Evolutionary conservation across 1,284 basidiomycete species (phyloP).

Genomic region (Microbotryum silenes-acaulis): DNA sequence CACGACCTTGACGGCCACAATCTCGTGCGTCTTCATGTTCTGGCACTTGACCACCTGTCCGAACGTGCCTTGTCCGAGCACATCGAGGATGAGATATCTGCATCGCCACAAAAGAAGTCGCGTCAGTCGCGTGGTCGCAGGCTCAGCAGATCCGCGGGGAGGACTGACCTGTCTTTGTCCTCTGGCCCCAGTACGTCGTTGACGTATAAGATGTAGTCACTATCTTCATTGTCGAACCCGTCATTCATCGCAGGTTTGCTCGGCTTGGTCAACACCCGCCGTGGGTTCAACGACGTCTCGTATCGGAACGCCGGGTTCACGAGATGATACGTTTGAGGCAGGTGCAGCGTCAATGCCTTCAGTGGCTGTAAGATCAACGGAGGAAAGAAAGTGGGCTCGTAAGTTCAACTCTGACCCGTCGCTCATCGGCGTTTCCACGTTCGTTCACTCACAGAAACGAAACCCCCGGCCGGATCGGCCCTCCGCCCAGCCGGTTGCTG

Average conservation of each 20-base stretch:
- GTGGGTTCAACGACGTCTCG: conserved; percentile 82
- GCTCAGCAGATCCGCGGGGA: background rate
- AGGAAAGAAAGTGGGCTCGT: conserved; percentile 8
- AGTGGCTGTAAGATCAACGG: conserved; percentile 54
- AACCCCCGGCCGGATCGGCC: conserved; percentile 55
- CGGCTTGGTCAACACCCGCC: conserved; percentile 89
- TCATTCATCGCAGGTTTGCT: conserved; percentile 89
- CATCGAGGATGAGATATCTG: conserved; percentile 94
- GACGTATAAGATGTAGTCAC: conserved; percentile 94
- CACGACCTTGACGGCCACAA: conserved; percentile 97
- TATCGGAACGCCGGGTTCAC: conserved; percentile 90
- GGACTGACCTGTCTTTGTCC: conserved; percentile 66
- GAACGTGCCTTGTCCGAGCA: conserved; percentile 96
- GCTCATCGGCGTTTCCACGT: conserved; percentile 53
- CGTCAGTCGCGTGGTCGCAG: background rate
- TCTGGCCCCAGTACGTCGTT: conserved; percentile 90
- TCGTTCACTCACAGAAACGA: conserved; percentile 38
- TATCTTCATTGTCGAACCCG: conserved; percentile 92
- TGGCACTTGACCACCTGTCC: conserved; percentile 99
- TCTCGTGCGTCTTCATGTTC: conserved; percentile 97
- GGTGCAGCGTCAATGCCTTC: conserved; percentile 74
- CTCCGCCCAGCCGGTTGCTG: conserved; percentile 53
- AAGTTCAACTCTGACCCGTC: background rate
- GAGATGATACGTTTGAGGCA: conserved; percentile 80
- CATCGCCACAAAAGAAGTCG: conserved; percentile 2